phyloP scores from a whole-genome alignment of 225 moss, liverwort and hornwort species.

The Physcomitrium patens region DNA sequence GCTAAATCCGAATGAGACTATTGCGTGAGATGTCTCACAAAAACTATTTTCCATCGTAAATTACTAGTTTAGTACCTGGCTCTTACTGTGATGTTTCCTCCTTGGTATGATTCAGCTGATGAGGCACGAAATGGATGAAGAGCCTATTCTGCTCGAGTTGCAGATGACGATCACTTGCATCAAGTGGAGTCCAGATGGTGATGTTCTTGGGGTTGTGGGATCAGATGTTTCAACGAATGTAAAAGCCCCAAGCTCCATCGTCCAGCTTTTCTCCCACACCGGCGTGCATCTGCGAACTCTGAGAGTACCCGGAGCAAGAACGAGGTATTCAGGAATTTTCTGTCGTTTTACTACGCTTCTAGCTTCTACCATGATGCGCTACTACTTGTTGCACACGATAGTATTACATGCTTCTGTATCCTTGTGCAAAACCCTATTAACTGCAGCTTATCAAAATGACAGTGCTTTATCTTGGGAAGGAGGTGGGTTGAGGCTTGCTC shows the following conservation, averaged over 20 bases:
- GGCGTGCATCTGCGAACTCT: slow-evolving; percentile 81
- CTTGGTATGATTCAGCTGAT: slow-evolving; percentile 60
- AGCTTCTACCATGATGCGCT: not conserved
- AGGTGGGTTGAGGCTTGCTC: slow-evolving; percentile 81
- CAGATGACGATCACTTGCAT: slow-evolving; percentile 72
- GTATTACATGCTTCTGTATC: not conserved
- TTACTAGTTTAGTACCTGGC: not conserved
- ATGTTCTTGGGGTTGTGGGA: slow-evolving; percentile 84
- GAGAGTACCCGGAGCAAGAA: slow-evolving; percentile 67
- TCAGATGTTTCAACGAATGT: slow-evolving; percentile 47
- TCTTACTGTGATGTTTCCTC: slow-evolving; percentile 17
- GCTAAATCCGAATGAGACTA: not conserved
- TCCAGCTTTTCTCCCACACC: slow-evolving; percentile 79
- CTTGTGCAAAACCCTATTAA: not conserved
- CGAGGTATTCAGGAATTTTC: slow-evolving; percentile 46
- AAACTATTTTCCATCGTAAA: not conserved
- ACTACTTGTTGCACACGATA: not conserved
- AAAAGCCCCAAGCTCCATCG: slow-evolving; percentile 49
- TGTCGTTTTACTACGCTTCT: slow-evolving; percentile 1
- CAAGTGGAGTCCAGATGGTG: slow-evolving; percentile 89
- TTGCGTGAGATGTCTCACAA: not conserved
- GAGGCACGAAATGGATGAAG: slow-evolving; percentile 95
- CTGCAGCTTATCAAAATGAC: slow-evolving; percentile 30
- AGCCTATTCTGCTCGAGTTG: slow-evolving; percentile 73
- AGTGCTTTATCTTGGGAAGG: slow-evolving; percentile 94